phyloP scores from a whole-genome alignment of 257 asterid species.

The Apocynum venetum region DNA sequence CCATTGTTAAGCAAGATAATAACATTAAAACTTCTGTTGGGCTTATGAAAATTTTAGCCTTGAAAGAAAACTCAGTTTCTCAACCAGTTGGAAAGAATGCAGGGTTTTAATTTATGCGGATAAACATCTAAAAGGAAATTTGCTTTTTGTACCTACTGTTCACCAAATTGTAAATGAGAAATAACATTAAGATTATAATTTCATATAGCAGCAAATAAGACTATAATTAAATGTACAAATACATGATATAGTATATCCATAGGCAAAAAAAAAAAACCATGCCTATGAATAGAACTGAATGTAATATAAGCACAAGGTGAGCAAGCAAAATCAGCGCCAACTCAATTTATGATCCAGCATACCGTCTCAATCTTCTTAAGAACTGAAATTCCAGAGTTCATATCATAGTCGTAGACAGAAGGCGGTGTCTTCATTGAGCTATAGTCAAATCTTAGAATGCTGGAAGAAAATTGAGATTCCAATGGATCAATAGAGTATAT shows the following conservation, averaged over 20 bases:
- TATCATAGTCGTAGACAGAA: conserved; percentile 88
- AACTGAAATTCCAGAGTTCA: conserved; percentile 77
- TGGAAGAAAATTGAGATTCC: conserved; percentile 74
- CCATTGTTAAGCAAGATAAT: background rate
- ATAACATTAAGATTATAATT: background rate
- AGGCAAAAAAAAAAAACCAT: background rate
- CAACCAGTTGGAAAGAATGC: background rate
- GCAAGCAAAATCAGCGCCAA: background rate
- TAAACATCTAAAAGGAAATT: background rate
- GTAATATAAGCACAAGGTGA: conserved; percentile 5
- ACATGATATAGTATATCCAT: background rate
- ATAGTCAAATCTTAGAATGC: conserved; percentile 63
- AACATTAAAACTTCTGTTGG: background rate
- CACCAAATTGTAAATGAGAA: background rate
- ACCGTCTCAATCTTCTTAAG: conserved; percentile 82
- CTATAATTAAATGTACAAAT: background rate
- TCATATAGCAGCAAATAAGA: background rate
- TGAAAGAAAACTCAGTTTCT: background rate
- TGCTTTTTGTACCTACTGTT: background rate
- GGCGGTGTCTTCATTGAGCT: conserved; percentile 83
- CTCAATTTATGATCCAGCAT: conserved; percentile 21
- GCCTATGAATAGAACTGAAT: background rate
- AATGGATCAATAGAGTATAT: conserved; percentile 56
- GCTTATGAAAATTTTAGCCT: background rate
- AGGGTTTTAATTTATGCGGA: background rate